Evolutionary conservation across 208 protist species (phyloP).

Genomic region (Wallacemonas collosoma): DNA sequence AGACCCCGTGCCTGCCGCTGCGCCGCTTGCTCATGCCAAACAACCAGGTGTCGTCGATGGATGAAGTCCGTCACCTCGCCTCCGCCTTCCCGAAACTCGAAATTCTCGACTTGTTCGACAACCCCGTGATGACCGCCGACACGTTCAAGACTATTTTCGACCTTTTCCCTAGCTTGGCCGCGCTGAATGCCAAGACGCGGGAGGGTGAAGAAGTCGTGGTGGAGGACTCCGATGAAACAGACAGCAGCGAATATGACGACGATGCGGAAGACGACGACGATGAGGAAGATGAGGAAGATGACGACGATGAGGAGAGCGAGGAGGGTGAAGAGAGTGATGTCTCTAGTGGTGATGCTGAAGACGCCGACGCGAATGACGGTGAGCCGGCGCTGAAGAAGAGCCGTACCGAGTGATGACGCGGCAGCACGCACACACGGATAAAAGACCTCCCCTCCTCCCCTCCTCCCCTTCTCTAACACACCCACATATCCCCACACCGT

Average conservation of each 20-base stretch:
- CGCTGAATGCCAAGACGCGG: constrained; percentile 50
- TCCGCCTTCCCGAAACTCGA: constrained; percentile 58
- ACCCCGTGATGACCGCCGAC: constrained; percentile 47
- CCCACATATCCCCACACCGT: not conserved
- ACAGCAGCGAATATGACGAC: constrained; percentile 25
- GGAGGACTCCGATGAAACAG: constrained; percentile 39
- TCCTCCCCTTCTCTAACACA: not conserved
- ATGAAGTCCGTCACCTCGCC: constrained; percentile 58
- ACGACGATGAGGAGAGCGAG: constrained; percentile 9
- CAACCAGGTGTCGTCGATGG: constrained; percentile 54
- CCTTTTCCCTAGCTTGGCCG: constrained; percentile 52
- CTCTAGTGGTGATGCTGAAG: constrained; percentile 32
- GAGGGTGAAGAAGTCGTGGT: constrained; percentile 61
- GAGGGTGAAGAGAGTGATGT: constrained; percentile 22
- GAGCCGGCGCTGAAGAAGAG: constrained; percentile 29
- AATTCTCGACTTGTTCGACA: constrained; percentile 68
- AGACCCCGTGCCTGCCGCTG: constrained; percentile 24
- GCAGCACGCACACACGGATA: no score
- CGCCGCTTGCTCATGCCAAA: constrained; percentile 68
- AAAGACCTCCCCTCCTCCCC: not conserved
- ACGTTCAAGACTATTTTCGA: constrained; percentile 52
- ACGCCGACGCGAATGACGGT: constrained; percentile 16
- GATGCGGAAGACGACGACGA: constrained; percentile 29
- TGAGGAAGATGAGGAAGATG: constrained; percentile 23
- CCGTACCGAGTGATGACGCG: constrained; percentile 19